Percentiles rank a stretch among this genome's conserved stretches.
Evolutionary conservation across 352 stramenopile genomes (phyloP).

Genomic region (Pythium rishiriense): DNA sequence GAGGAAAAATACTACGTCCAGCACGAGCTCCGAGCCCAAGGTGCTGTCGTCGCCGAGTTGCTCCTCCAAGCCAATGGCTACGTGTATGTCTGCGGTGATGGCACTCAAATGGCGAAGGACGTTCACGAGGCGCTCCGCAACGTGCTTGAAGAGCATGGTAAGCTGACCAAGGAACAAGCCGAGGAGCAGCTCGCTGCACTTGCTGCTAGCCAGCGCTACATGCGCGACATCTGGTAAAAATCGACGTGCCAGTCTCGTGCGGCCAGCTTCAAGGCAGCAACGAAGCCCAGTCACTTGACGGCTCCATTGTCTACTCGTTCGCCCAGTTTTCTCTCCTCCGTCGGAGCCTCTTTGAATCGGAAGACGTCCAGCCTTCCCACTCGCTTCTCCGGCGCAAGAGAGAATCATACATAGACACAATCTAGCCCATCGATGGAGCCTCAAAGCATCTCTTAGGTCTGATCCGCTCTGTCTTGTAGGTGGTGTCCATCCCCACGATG

Average conservation of each 20-base stretch:
- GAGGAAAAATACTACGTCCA: constrained; percentile 95
- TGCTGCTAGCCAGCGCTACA: constrained; percentile 74
- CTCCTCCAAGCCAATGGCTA: constrained; percentile 76
- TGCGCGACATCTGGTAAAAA: constrained; percentile 88
- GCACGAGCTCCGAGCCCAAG: constrained; percentile 71
- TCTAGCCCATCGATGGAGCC: neutral
- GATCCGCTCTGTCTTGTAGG: no score
- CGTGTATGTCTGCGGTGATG: constrained; percentile 96
- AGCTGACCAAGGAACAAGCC: constrained; percentile 52
- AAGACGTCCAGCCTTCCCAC: neutral
- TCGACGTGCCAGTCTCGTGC: neutral
- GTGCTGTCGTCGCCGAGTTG: constrained; percentile 64
- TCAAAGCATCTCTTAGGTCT: neutral
- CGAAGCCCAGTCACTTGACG: neutral
- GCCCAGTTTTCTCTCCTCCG: constrained; percentile 32
- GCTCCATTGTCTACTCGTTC: neutral
- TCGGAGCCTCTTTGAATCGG: constrained; percentile 8
- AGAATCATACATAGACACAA: neutral
- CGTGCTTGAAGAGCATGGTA: constrained; percentile 73
- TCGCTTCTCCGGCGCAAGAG: constrained; percentile 7
- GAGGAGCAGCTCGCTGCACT: constrained; percentile 63
- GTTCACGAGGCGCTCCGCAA: constrained; percentile 87
- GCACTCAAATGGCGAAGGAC: constrained; percentile 94
- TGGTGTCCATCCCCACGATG: no score
- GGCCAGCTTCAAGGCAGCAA: neutral